These are phyloP conservation scores for Vitis cinerea DNA, from an alignment of 164 flowering plant species.

Conservation along the genomic window DNA sequence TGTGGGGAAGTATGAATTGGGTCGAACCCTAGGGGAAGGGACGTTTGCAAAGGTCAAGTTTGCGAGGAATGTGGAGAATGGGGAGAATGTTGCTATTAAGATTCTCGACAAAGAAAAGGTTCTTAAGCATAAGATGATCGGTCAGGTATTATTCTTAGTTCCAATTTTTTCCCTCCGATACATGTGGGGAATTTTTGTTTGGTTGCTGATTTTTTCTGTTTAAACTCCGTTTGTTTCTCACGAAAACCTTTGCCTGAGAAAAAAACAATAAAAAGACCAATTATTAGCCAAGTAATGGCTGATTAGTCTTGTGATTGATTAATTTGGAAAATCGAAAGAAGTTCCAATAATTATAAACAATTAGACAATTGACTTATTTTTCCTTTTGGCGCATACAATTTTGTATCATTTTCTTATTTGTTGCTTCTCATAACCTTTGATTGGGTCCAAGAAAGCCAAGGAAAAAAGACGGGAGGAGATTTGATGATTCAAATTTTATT, in stretches of 20 bases:
- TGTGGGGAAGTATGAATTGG: conserved; percentile 78
- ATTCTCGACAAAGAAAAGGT: conserved; percentile 78
- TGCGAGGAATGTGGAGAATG: conserved; percentile 57
- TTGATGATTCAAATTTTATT: too few relatives aligned
- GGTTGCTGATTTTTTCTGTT: neutral
- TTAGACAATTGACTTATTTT: neutral
- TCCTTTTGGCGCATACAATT: neutral
- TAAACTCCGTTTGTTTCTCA: neutral
- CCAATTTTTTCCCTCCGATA: neutral
- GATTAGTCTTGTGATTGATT: too few relatives aligned
- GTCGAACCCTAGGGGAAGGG: conserved; percentile 80
- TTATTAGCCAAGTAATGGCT: too few relatives aligned
- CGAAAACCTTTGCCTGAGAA: too few relatives aligned
- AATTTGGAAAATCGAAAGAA: too few relatives aligned
- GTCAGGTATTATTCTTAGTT: conserved; percentile 44
- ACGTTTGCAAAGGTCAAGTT: conserved; percentile 86
- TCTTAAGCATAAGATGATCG: conserved; percentile 79
- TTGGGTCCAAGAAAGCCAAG: too few relatives aligned
- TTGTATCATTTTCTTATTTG: too few relatives aligned
- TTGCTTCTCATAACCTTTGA: neutral
- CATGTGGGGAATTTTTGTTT: neutral
- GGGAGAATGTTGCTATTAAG: conserved; percentile 74
- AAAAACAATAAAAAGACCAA: too few relatives aligned
- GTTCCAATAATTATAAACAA: too few relatives aligned
- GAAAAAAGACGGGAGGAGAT: too few relatives aligned